Percentiles rank a stretch among this genome's conserved stretches.
Conservation (phyloP, 75 land plant species). For the Pinus taeda region DNA sequence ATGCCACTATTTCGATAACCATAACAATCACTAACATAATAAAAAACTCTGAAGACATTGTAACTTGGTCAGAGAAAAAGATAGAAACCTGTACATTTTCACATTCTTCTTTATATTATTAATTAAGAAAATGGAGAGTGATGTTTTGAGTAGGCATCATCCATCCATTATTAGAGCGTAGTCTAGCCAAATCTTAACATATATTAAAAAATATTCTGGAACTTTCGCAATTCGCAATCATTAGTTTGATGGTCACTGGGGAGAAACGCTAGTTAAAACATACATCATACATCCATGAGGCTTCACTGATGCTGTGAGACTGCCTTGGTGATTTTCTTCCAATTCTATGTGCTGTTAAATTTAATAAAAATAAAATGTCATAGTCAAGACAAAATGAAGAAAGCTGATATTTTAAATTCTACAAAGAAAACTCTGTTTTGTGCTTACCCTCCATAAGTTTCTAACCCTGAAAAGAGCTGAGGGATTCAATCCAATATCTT, state of each 20-base stretch:
- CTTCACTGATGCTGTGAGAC: constrained; percentile 20
- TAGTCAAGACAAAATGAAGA: background rate
- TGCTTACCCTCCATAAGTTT: constrained; percentile 40
- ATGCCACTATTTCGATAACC: too few species aligned
- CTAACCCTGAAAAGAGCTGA: constrained; percentile 9
- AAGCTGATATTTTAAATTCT: background rate
- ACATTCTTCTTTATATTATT: too few species aligned
- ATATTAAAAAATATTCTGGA: too few species aligned
- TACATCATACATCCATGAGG: constrained; percentile 53
- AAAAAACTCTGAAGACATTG: too few species aligned
- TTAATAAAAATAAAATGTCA: background rate
- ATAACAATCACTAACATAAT: too few species aligned
- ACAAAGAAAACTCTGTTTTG: background rate
- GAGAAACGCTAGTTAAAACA: constrained; percentile 9
- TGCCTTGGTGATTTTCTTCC: background rate
- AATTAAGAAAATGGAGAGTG: too few species aligned
- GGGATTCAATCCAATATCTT: constrained; percentile 23
- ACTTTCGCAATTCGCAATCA: too few species aligned
- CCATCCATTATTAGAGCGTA: too few species aligned
- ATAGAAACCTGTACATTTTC: too few species aligned
- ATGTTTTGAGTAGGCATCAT: too few species aligned
- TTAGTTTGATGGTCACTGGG: background rate
- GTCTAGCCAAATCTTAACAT: too few species aligned
- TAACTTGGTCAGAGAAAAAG: too few species aligned
- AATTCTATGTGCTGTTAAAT: background rate